phyloP scores from a whole-genome alignment of 441 rosid species.

The Brassica balearica region DNA sequence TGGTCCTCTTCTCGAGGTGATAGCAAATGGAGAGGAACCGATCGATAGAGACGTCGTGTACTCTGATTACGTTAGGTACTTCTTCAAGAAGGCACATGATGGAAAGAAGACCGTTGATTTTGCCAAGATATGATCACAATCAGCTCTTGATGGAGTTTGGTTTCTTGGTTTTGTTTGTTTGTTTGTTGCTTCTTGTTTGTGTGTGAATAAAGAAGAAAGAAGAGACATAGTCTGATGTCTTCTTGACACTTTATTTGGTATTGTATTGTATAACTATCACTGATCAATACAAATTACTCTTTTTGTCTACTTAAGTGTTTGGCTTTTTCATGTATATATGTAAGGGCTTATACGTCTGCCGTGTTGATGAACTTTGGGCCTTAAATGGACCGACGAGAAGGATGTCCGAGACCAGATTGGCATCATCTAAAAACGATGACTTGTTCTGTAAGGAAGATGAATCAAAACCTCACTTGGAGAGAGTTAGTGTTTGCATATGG shows the following conservation, averaged over 20 bases:
- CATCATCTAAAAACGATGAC: not conserved
- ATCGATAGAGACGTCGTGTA: slow-evolving; percentile 46
- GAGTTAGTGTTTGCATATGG: too few species aligned
- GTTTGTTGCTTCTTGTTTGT: slow-evolving; percentile 9
- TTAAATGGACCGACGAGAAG: not conserved
- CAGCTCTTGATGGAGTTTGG: slow-evolving; percentile 7
- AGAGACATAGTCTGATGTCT: not conserved
- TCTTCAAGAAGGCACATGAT: slow-evolving; percentile 47
- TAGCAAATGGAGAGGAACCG: slow-evolving; percentile 46
- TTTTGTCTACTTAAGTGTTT: not conserved
- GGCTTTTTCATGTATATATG: not conserved
- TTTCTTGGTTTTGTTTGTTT: not conserved
- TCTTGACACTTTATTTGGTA: not conserved
- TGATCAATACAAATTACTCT: not conserved
- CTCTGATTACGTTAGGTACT: slow-evolving; percentile 52
- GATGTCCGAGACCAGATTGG: not conserved
- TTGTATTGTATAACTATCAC: slow-evolving; percentile 10
- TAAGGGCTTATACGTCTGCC: too few species aligned
- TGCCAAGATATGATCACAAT: slow-evolving; percentile 24
- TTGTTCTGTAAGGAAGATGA: not conserved
- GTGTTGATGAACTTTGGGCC: not conserved
- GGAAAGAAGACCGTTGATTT: too few species aligned
- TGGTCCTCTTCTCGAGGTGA: slow-evolving; percentile 40
- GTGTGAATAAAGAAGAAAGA: slow-evolving; percentile 29
- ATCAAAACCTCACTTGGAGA: not conserved